Conservation (phyloP, 192 early-diverging fungal genomes). For the Rhizophagus clarus region DNA sequence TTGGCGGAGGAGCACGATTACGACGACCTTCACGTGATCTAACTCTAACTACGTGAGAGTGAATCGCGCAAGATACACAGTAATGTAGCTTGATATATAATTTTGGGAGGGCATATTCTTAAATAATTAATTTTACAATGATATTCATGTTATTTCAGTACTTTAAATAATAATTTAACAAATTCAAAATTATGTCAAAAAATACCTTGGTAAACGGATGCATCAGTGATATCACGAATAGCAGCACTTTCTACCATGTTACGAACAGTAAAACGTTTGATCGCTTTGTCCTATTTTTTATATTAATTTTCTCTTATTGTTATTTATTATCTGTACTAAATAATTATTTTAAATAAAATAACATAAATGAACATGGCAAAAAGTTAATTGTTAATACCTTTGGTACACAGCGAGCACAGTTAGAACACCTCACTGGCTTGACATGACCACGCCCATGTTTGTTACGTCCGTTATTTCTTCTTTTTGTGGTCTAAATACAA, state of each 20-base stretch:
- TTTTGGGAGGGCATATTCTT: constrained; percentile 94
- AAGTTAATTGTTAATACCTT: constrained; percentile 43
- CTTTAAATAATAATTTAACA: constrained; percentile 43
- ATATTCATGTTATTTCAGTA: not conserved
- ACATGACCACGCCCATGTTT: constrained; percentile 99
- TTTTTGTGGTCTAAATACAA: constrained; percentile 85
- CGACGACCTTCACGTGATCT: constrained; percentile 86
- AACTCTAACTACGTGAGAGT: constrained; percentile 92
- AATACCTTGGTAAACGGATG: constrained; percentile 91
- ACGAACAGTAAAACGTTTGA: constrained; percentile 98
- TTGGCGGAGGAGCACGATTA: constrained; percentile 90
- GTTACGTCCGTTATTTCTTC: constrained; percentile 99
- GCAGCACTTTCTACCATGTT: constrained; percentile 99
- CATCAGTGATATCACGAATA: constrained; percentile 93
- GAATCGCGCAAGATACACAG: constrained; percentile 94
- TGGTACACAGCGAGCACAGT: constrained; percentile 96
- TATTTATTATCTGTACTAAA: not conserved
- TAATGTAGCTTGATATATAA: constrained; percentile 98
- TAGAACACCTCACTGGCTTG: constrained; percentile 96
- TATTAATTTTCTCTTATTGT: not conserved
- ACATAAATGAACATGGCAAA: not conserved
- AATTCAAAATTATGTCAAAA: constrained; percentile 84
- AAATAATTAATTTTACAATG: not conserved
- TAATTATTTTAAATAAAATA: not conserved
- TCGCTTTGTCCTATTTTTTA: constrained; percentile 90